phyloP scores from a whole-genome alignment of 129 eudicot species.

The Kitagawia praeruptora region DNA sequence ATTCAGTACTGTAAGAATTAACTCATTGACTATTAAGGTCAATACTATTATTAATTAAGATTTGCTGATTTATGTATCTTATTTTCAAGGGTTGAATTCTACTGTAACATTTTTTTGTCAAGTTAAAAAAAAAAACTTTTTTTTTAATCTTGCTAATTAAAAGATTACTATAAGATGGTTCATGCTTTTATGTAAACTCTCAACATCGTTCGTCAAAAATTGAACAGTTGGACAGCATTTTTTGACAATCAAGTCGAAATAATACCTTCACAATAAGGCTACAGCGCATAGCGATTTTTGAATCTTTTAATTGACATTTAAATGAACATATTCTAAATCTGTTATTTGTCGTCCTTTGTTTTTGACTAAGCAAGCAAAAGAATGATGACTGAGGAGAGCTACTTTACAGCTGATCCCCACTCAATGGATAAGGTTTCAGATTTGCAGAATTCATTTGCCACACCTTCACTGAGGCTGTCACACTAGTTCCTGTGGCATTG shows the following conservation, averaged over 20 bases:
- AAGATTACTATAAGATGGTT: neutral
- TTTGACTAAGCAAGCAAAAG: neutral
- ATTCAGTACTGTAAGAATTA: neutral
- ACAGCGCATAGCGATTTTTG: too few species aligned
- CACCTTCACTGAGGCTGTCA: conserved; percentile 52
- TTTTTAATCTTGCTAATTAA: too few species aligned
- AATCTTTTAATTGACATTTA: too few species aligned
- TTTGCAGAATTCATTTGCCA: conserved; percentile 64
- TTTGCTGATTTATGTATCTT: too few species aligned
- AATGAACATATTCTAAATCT: too few species aligned
- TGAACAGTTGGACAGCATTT: neutral
- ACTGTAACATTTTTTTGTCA: too few species aligned
- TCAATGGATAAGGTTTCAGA: conserved; percentile 22
- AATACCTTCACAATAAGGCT: too few species aligned
- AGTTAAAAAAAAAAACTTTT: too few species aligned
- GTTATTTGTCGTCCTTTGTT: neutral
- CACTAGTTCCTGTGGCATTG: conserved; percentile 58
- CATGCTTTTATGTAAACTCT: neutral
- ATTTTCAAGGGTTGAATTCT: neutral
- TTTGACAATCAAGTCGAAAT: neutral
- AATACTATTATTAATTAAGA: too few species aligned
- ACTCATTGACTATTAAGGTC: neutral
- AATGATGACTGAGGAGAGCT: neutral
- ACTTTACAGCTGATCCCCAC: conserved; percentile 1
- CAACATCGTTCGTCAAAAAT: neutral